These are phyloP conservation scores for Biscogniauxia sp. DNA, from an alignment of 2,329 filamentous ascomycete genomes.

Conservation along the genomic window DNA sequence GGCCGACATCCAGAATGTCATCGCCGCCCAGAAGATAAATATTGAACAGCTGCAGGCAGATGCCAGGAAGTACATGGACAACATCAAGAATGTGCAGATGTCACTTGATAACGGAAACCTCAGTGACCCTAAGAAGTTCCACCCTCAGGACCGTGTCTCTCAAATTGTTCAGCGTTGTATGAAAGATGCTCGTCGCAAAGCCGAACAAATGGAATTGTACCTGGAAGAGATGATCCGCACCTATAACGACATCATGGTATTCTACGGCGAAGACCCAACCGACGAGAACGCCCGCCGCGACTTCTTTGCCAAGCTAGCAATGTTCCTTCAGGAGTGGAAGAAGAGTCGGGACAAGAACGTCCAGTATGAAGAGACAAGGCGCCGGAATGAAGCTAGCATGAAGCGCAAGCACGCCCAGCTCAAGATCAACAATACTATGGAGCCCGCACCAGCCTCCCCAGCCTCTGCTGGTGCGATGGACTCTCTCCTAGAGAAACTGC, in stretches of 20 bases:
- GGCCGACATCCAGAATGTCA: slow-evolving; percentile 78
- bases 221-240: slow-evolving; percentile 88
- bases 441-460: slow-evolving; percentile 58
- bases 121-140: slow-evolving; percentile 95
- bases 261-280: slow-evolving; percentile 89
- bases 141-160: slow-evolving; percentile 91
- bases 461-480: slow-evolving; percentile 90
- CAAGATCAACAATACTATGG: slow-evolving; percentile 50
- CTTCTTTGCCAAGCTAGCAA: slow-evolving; percentile 91
- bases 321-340: slow-evolving; percentile 93
- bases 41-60: slow-evolving; percentile 88
- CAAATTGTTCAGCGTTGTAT: slow-evolving; percentile 89
- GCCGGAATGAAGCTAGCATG: slow-evolving; percentile 86
- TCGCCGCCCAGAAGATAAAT: slow-evolving; percentile 84
- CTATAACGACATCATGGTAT: slow-evolving; percentile 93
- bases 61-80: slow-evolving; percentile 89
- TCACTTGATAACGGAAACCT: slow-evolving; percentile 91
- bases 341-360: slow-evolving; percentile 93
- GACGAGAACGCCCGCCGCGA: slow-evolving; percentile 93
- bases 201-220: slow-evolving; percentile 92
- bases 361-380: slow-evolving; percentile 73
- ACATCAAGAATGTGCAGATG: slow-evolving; percentile 88
- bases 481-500: slow-evolving; percentile 87
- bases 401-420: slow-evolving; percentile 80
- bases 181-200: slow-evolving; percentile 95